Evolutionary conservation across 2,329 filamentous ascomycete genomes (phyloP), one percentile per base, ranked within the genome.

Genomic region (Apiospora rasikravindrae): DNA sequence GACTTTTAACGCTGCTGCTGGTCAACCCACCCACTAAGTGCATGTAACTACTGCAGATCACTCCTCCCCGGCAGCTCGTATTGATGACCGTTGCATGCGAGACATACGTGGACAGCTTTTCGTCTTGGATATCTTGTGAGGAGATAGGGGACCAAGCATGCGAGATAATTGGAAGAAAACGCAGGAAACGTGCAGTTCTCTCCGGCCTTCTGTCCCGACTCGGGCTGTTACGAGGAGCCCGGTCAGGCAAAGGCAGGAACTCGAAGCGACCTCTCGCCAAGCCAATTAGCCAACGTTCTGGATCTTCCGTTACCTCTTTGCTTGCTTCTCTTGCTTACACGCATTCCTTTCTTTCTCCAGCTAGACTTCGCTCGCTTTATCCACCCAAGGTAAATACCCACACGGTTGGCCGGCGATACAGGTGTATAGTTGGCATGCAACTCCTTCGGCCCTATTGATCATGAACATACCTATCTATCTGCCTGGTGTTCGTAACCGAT

Each of bases 41-140:
- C 33, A 37, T 37, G 33, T 37, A 37, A 40, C 33, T 24, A 24
- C 19, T 64, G 29, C 57, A n/a, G 33, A n/a, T 64, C 33, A 40
- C 22, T 22, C 33, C 16, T n/a, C 22, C 53, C 57, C 57, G 33
- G 11, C 57, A 64, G 29, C 57, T 64, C 57, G 57, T 64, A 64
- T 64, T 64, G 57, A 64, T 64, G 57, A 64, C 57, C 24, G n/a
- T 24, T n/a, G 33, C 57, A 64, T 64, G 29, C 57, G 33, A 64
- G 57, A 64, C 57, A 64, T 64, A 64, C 33, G 57, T 64, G 57
- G 57, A 64, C 22, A 19, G 16, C 1, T 61, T 33, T 37, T 61
- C 53, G 51, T 57, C 26, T 11, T 19, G 29, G 16, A 19, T 22
- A 26, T n/a, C 53, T 16, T 16, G 7, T 4, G n/a, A n/a, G n/a